phyloP scores from a whole-genome alignment of 768 basidiomycete genomes.

The Royoungia palumana region DNA sequence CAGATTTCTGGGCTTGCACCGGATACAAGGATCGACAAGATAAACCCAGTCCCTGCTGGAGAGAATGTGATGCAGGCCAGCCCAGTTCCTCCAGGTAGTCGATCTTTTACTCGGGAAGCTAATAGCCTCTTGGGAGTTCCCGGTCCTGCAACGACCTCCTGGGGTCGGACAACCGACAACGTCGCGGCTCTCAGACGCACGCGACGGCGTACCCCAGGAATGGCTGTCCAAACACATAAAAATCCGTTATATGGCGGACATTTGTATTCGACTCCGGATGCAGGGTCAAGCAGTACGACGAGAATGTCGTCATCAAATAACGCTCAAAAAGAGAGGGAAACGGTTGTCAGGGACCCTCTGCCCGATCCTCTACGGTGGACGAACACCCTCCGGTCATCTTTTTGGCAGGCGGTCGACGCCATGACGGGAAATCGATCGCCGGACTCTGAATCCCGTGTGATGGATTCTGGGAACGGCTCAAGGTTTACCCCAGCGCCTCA shows the following conservation, averaged over 20 bases:
- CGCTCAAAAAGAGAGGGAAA: background rate
- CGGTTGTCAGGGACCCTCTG: background rate
- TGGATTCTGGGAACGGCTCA: slow-evolving; percentile 7
- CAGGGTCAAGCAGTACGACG: background rate
- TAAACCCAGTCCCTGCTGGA: background rate
- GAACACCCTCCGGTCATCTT: slow-evolving; percentile 38
- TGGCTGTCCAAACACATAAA: slow-evolving; percentile 4
- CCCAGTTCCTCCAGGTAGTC: background rate
- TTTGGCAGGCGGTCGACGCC: slow-evolving; percentile 48
- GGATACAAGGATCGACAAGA: background rate
- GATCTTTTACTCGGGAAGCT: background rate
- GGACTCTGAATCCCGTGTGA: background rate
- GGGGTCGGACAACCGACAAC: slow-evolving; percentile 30
- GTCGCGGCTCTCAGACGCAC: slow-evolving; percentile 20
- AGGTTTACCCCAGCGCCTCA: slow-evolving; percentile 22
- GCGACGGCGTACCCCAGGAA: slow-evolving; percentile 5
- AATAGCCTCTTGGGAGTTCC: slow-evolving; percentile 13
- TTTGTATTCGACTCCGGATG: slow-evolving; percentile 7
- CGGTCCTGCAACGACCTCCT: slow-evolving; percentile 21
- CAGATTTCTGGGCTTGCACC: background rate
- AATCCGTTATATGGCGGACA: slow-evolving; percentile 14
- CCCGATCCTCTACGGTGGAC: slow-evolving; percentile 38
- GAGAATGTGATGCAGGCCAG: background rate
- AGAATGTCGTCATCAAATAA: background rate
- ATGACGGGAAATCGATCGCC: slow-evolving; percentile 43